Conservation (phyloP, 805 yeast genomes). For the Geotrichum ghanense region DNA sequence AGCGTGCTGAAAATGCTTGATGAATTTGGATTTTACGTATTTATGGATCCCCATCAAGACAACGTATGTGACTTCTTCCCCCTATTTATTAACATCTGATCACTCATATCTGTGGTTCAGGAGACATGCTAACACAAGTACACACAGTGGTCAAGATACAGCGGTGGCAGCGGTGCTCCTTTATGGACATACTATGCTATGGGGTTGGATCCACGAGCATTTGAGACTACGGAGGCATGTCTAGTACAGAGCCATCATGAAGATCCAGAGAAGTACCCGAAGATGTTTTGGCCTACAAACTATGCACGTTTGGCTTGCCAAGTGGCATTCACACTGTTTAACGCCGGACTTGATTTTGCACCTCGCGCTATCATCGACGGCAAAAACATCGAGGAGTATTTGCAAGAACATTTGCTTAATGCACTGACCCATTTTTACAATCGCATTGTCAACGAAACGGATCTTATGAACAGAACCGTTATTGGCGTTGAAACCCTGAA, state of each 20-base stretch:
- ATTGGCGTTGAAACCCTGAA: conserved; percentile 78
- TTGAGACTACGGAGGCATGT: conserved; percentile 63
- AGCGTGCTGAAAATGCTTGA: conserved; percentile 48
- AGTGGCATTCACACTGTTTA: conserved; percentile 79
- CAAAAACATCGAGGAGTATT: conserved; percentile 62
- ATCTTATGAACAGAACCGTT: conserved; percentile 32
- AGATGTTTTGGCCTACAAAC: conserved; percentile 91
- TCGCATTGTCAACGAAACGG: conserved; percentile 33
- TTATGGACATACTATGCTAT: conserved; percentile 88
- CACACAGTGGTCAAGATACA: conserved; percentile 67
- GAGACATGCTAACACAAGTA: too few relatives aligned
- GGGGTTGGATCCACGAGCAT: conserved; percentile 64
- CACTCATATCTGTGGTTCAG: too few relatives aligned
- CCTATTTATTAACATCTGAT: too few relatives aligned
- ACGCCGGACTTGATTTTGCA: conserved; percentile 64
- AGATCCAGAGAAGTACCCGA: conserved; percentile 42
- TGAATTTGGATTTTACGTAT: conserved; percentile 60
- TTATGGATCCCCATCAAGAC: conserved; percentile 86
- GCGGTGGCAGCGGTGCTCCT: conserved; percentile 95
- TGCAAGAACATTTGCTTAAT: conserved; percentile 51
- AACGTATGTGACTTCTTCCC: conserved; percentile 32
- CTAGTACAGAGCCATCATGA: conserved; percentile 48
- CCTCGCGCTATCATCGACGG: conserved; percentile 66
- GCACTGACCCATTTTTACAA: conserved; percentile 40
- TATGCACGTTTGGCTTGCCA: conserved; percentile 63